Evolutionary conservation across 1,139 yeast species (phyloP), one percentile per base, ranked within the genome.

Genomic region (Saccharomyces hybrid): DNA sequence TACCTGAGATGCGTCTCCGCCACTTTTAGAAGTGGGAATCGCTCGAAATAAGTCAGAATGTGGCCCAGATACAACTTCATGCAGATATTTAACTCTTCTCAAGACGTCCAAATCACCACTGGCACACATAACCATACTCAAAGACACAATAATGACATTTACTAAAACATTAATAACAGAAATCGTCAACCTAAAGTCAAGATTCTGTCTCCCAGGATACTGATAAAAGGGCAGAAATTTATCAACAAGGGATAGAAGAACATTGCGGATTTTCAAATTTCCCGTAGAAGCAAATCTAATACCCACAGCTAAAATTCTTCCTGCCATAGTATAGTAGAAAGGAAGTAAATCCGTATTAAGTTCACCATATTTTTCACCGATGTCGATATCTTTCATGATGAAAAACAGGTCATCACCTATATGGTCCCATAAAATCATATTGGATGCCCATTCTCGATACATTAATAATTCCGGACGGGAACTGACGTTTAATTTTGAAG

Each of bases 91-190:
- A 48, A 89, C 72, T 55, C 97, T 75, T 63, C 93, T 78, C 61
- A 93, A 80, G 0, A 85, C 80, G 53, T 83, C 86, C 53, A 91
- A 71, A 67, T 93, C 97, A 1, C 99, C 99, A 24, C 91, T 82
- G 0, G 97, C 97, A 1, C 96, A 91, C 89, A 89, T 88, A 0
- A 90, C 79, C 34, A 88, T 75, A 0, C 97, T 80, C 12, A 81
- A 71, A 16, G 93, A 79, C 11, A 90, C 70, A 1, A 85, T 79
- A 27, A 89, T 63, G 0, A 85, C 73, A 61, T 83, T 83, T 56
- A 84, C 81, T 42, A 85, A 75, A 51, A 79, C 80, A 19, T 77
- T 71, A 2, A 86, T 79, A 42, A 88, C 79, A 51, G 77, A 73
- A 51, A 79, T 76, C 0, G 90, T 79, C 34, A 87, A 71, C 56